Evolutionary conservation across 2,329 filamentous ascomycete genomes (phyloP).

Genomic region (Bipolaris gigantea): DNA sequence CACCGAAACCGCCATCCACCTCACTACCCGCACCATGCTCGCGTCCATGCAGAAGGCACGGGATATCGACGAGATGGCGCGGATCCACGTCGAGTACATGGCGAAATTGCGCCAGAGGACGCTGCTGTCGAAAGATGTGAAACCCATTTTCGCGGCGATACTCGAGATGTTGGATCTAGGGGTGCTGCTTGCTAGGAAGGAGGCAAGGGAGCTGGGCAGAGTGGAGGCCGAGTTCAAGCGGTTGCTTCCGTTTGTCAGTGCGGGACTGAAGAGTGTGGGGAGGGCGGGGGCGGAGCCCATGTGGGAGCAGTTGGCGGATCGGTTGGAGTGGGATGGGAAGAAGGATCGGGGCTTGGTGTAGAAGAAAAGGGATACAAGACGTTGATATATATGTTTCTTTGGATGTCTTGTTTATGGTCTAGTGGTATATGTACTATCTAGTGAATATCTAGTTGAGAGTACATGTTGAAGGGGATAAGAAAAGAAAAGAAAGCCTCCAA

Average conservation of each 20-base stretch:
- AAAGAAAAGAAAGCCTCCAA: neutral
- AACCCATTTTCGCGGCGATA: slow-evolving; percentile 71
- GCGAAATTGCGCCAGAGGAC: slow-evolving; percentile 66
- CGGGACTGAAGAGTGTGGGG: slow-evolving; percentile 73
- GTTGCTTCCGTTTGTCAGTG: slow-evolving; percentile 69
- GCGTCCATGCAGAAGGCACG: slow-evolving; percentile 60
- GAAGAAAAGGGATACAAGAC: no score
- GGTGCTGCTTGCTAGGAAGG: slow-evolving; percentile 66
- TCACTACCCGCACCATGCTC: slow-evolving; percentile 60
- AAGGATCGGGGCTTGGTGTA: neutral
- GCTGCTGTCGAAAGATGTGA: slow-evolving; percentile 68
- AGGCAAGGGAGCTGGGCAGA: slow-evolving; percentile 44
- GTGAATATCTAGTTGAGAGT: neutral
- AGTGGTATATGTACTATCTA: slow-evolving; percentile 9
- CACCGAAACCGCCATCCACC: slow-evolving; percentile 69
- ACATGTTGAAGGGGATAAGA: neutral
- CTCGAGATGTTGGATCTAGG: slow-evolving; percentile 76
- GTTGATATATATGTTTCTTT: neutral
- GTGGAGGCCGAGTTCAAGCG: slow-evolving; percentile 66
- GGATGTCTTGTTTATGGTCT: slow-evolving; percentile 1
- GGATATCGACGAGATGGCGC: slow-evolving; percentile 81
- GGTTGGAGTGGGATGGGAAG: slow-evolving; percentile 57
- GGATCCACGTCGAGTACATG: slow-evolving; percentile 66
- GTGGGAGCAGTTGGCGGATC: slow-evolving; percentile 83
- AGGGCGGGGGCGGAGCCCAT: slow-evolving; percentile 70